These are phyloP conservation scores for Torulaspora franciscae DNA, from an alignment of 805 yeast genomes.

Conservation along the genomic window DNA sequence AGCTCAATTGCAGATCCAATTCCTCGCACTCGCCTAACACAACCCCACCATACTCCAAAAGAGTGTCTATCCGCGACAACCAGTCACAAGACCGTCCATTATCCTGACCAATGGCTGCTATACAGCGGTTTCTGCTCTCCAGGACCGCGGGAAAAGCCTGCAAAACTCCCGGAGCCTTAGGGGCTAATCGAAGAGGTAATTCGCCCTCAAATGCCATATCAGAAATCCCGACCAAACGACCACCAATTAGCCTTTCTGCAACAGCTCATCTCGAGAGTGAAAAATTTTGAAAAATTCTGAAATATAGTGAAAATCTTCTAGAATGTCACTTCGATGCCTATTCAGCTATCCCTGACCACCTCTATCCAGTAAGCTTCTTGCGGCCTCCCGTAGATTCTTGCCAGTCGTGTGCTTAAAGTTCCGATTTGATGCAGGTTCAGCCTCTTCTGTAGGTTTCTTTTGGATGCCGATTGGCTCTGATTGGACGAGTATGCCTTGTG, in stretches of 20 bases:
- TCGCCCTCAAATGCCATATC: slow-evolving; percentile 1
- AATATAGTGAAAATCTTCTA: neutral
- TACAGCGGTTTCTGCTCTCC: slow-evolving; percentile 9
- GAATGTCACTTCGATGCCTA: neutral
- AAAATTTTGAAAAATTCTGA: neutral
- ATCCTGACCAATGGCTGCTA: slow-evolving; percentile 1
- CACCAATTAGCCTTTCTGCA: neutral
- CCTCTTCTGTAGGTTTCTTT: slow-evolving; percentile 6
- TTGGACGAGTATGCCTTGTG: slow-evolving; percentile 1
- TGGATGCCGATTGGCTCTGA: slow-evolving; percentile 1
- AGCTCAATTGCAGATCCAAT: neutral
- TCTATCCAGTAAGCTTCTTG: neutral
- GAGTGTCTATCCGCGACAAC: slow-evolving; percentile 12
- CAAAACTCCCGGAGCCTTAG: neutral
- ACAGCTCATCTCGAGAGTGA: neutral
- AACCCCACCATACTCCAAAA: slow-evolving; percentile 11
- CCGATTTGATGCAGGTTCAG: neutral
- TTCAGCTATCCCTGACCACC: no score
- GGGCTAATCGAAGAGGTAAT: neutral
- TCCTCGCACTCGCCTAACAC: neutral
- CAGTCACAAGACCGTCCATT: slow-evolving; percentile 4
- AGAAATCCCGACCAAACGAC: neutral
- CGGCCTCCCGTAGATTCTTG: neutral
- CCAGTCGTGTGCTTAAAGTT: neutral
- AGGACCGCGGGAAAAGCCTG: slow-evolving; percentile 5